Evolutionary conservation across 768 basidiomycete genomes (phyloP), one percentile per base, ranked within the genome.

Genomic region (Rhodotorula graminis): DNA sequence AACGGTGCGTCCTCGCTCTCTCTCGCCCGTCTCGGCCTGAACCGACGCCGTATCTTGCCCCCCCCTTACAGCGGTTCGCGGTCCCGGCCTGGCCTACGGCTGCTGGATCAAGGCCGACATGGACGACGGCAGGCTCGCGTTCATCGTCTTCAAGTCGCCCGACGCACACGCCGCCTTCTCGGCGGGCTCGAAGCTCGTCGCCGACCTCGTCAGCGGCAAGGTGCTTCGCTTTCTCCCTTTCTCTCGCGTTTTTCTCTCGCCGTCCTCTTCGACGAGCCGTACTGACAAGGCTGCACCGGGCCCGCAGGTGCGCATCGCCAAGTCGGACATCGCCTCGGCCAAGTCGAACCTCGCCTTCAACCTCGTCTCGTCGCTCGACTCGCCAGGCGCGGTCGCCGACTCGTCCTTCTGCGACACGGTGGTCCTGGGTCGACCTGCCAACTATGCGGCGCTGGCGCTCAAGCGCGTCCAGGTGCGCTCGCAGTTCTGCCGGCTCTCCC

Each of bases 381-480:
- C 92, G 7, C 87, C 90, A 31, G 85, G 86, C 19, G 85, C 88
- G 75, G 94, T 93, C 91, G 92, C 92, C 1, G 79, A 86, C 40
- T 84, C 85, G 31, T 94, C 92, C 0, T 97, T 95, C 82, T 83
- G 85, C 46, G 93, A 97, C 81, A 91, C 96, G 83, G 90, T 89
- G 0, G 83, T 99, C 29, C 90, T 90, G 78, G 89, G 88, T 40
- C 86, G 96, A 27, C 82, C 88, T 18, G 87, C 88, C 77, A 85
- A 87, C 69, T 84, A 89, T 78, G 87, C 89, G 77, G 83, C 89
- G 44, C 85, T 88, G 65, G 84, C 91, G 27, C 84, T 94, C 56
- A 85, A 88, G 77, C 87, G 87, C 78, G 88, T 88, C 78, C 88
- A 80, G 72, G 82, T 81, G 77, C 56, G 49, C n/a, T 21, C 29